These are phyloP conservation scores for Lasiodiplodia theobromae DNA, from an alignment of 2,329 filamentous ascomycete species.

Conservation along the genomic window DNA sequence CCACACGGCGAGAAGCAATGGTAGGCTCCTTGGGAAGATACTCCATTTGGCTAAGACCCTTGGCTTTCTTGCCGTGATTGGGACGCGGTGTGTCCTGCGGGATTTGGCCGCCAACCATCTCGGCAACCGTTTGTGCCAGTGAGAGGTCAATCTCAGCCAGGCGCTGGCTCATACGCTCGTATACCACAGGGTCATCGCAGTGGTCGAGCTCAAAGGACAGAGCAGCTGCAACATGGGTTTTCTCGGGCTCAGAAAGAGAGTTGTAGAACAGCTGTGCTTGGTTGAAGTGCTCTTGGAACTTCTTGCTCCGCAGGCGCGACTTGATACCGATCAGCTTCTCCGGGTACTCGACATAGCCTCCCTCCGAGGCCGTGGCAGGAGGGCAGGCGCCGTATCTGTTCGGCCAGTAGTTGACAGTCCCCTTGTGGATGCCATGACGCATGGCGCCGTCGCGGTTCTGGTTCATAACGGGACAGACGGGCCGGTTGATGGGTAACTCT, in stretches of 20 bases:
- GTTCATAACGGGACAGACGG: constrained; percentile 77
- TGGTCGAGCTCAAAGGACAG: constrained; percentile 79
- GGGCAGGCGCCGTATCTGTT: constrained; percentile 71
- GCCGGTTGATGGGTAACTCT: constrained; percentile 78
- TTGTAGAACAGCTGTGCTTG: constrained; percentile 88
- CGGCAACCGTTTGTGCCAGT: constrained; percentile 72
- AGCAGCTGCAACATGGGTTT: constrained; percentile 66
- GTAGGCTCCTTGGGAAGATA: constrained; percentile 68
- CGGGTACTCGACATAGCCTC: constrained; percentile 73
- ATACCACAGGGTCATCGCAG: constrained; percentile 80
- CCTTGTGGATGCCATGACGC: constrained; percentile 75
- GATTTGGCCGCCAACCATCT: constrained; percentile 70
- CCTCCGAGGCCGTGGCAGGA: constrained; percentile 67
- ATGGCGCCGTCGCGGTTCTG: constrained; percentile 77
- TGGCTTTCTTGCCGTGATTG: constrained; percentile 74
- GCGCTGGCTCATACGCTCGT: constrained; percentile 71
- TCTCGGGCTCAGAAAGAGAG: constrained; percentile 72
- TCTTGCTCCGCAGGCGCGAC: constrained; percentile 69
- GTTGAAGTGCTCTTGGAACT: constrained; percentile 79
- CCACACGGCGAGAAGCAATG: constrained; percentile 74
- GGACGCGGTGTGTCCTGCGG: constrained; percentile 60
- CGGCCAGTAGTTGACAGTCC: constrained; percentile 80
- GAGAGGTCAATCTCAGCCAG: constrained; percentile 75
- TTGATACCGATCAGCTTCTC: constrained; percentile 74
- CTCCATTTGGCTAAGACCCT: constrained; percentile 72